A percentile compares a stretch with the other conserved stretches of the same genome.
Conservation (phyloP, 768 basidiomycete species). For the Rhodotorula babjevae region DNA sequence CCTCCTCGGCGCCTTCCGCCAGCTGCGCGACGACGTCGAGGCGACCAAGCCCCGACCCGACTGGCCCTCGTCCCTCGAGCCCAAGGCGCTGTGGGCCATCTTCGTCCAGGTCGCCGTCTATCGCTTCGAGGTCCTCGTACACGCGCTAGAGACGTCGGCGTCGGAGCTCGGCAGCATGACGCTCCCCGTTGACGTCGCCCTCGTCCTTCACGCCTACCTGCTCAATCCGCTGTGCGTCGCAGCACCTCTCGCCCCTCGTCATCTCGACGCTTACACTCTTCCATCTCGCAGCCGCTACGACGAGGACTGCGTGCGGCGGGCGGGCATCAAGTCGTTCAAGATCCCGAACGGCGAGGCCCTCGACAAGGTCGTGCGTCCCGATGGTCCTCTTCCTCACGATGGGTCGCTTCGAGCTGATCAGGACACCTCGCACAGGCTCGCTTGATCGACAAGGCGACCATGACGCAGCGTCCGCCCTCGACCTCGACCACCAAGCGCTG, state of each 20-base stretch:
- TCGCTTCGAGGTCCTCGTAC: conserved; percentile 3
- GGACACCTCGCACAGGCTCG: neutral
- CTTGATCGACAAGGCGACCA: neutral
- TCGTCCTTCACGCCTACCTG: conserved; percentile 36
- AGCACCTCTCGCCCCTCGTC: no score
- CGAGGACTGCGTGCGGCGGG: neutral
- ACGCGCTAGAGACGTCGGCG: fast-evolving
- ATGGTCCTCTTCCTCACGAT: neutral
- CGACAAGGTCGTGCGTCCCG: neutral
- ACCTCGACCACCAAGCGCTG: no score
- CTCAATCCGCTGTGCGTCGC: conserved; percentile 34
- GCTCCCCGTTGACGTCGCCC: conserved; percentile 38
- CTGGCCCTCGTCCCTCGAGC: neutral
- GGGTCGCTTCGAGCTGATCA: no score
- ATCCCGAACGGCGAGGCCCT: neutral
- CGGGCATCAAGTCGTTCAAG: neutral
- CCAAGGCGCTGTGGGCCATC: conserved; percentile 35
- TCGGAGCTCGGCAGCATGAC: neutral
- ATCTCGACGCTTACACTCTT: neutral
- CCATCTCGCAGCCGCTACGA: neutral
- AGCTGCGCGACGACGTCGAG: conserved; percentile 9
- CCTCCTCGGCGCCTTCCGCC: conserved; percentile 39
- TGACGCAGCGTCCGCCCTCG: neutral
- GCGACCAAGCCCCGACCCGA: neutral
- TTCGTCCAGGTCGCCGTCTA: conserved; percentile 34